phyloP scores from a whole-genome alignment of 2,329 filamentous ascomycete genomes.

The Coniella lustricola region DNA sequence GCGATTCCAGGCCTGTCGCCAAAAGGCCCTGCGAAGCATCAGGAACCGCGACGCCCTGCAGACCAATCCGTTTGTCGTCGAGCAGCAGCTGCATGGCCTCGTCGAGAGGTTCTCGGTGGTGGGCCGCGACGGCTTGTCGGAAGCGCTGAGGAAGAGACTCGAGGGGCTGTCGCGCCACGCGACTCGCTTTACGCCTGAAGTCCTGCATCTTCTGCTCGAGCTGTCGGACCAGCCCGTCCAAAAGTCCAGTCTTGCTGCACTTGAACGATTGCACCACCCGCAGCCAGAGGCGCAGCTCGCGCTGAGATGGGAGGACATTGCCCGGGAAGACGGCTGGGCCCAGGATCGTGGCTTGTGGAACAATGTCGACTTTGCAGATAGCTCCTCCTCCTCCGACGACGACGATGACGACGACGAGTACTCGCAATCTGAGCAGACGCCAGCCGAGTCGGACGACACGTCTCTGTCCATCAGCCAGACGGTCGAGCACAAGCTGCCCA shows the following conservation, averaged over 20 bases:
- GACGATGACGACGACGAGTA: slow-evolving; percentile 50
- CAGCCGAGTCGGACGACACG: slow-evolving; percentile 24
- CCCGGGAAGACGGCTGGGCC: slow-evolving; percentile 67
- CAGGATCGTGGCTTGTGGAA: slow-evolving; percentile 63
- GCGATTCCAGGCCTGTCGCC: slow-evolving; percentile 38
- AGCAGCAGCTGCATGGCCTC: slow-evolving; percentile 58
- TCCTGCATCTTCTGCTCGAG: slow-evolving; percentile 69
- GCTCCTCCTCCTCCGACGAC: too few species aligned
- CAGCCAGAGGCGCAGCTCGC: slow-evolving; percentile 36
- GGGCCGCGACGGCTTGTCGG: slow-evolving; percentile 71
- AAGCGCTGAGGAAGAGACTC: slow-evolving; percentile 48
- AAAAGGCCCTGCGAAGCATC: slow-evolving; percentile 44
- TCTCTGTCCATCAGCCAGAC: slow-evolving; percentile 24
- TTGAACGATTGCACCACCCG: slow-evolving; percentile 47
- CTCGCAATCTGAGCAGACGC: slow-evolving; percentile 30
- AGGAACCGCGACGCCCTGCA: slow-evolving; percentile 52
- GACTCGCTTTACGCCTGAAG: slow-evolving; percentile 69
- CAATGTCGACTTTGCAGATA: slow-evolving; percentile 60
- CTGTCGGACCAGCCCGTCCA: slow-evolving; percentile 74
- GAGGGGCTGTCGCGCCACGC: slow-evolving; percentile 23
- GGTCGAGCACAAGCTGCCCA: slow-evolving; percentile 21
- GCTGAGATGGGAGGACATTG: slow-evolving; percentile 74
- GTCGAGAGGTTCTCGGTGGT: slow-evolving; percentile 82
- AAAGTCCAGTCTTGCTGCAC: slow-evolving; percentile 57
- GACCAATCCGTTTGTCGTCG: slow-evolving; percentile 70